These are phyloP conservation scores for Saccharomyces hybrid DNA, from an alignment of 1,139 yeast genomes.

Conservation along the genomic window DNA sequence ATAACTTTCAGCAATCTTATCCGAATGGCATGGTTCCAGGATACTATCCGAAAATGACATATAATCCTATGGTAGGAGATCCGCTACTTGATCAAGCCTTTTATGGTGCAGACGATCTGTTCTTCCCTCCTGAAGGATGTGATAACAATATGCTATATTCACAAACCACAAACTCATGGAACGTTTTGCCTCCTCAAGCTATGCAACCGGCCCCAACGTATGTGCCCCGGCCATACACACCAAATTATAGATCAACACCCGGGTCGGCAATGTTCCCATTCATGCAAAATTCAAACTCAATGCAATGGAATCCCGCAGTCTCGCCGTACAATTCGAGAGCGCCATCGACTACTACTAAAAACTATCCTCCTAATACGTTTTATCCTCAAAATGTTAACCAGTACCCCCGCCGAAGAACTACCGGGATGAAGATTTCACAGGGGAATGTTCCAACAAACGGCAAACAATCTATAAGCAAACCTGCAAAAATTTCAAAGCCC, in stretches of 20 bases:
- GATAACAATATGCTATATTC: neutral
- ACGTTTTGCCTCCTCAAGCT: neutral
- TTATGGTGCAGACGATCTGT: neutral
- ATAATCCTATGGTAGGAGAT: neutral
- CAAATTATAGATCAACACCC: constrained; percentile 3
- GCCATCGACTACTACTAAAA: constrained; percentile 1
- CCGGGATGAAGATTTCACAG: neutral
- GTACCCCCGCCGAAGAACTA: neutral
- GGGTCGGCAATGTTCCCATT: neutral
- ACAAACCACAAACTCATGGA: neutral
- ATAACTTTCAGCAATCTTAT: neutral
- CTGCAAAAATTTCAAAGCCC: constrained; percentile 1
- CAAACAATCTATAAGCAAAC: neutral
- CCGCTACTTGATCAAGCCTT: neutral
- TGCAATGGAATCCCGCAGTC: neutral
- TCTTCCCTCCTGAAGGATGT: neutral
- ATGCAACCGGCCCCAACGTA: constrained; percentile 5
- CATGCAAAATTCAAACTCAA: neutral
- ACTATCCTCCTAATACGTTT: neutral
- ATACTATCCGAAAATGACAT: neutral
- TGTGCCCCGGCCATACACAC: neutral
- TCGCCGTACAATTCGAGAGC: neutral
- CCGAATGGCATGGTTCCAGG: neutral
- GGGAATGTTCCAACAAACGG: neutral
- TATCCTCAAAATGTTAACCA: neutral